Conservation (phyloP, 1,284 basidiomycete genomes). For the Cystobasidium sp. region DNA sequence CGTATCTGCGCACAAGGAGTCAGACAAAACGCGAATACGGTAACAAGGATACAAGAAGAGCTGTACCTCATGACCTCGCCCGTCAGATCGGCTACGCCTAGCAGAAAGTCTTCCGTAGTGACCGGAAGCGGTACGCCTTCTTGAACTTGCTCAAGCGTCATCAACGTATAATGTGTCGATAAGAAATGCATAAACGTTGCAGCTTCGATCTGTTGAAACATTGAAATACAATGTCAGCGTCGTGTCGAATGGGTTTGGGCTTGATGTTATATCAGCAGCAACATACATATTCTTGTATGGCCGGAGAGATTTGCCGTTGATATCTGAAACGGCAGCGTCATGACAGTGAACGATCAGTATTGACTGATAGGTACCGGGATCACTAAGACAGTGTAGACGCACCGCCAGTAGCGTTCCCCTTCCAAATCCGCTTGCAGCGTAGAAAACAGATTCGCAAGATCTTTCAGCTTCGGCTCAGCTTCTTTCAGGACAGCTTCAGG, state of each 20-base stretch:
- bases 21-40: conserved; percentile 8
- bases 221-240: neutral
- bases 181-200: conserved; percentile 87
- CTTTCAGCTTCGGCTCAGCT: conserved; percentile 70
- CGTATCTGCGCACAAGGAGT: conserved; percentile 59
- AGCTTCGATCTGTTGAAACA: conserved; percentile 77
- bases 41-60: conserved; percentile 62
- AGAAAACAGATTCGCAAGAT: conserved; percentile 71
- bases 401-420: conserved; percentile 73
- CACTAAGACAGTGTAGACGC: neutral
- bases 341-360: conserved; percentile 6
- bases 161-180: conserved; percentile 50
- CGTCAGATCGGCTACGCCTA: conserved; percentile 90
- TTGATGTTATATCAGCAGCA: conserved; percentile 29
- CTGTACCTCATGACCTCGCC: conserved; percentile 97
- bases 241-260: too few species aligned
- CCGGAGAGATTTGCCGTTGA: conserved; percentile 51
- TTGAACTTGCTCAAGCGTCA: conserved; percentile 74
- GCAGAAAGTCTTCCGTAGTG: conserved; percentile 79
- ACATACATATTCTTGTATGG: conserved; percentile 58
- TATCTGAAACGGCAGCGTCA: conserved; percentile 43
- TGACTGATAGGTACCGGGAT: neutral
- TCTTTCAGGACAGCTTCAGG: conserved; percentile 62
- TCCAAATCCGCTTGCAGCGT: conserved; percentile 68
- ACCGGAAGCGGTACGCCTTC: conserved; percentile 68